These are phyloP conservation scores for Micractinium sp. DNA, from an alignment of 139 green algal species.

Conservation along the genomic window DNA sequence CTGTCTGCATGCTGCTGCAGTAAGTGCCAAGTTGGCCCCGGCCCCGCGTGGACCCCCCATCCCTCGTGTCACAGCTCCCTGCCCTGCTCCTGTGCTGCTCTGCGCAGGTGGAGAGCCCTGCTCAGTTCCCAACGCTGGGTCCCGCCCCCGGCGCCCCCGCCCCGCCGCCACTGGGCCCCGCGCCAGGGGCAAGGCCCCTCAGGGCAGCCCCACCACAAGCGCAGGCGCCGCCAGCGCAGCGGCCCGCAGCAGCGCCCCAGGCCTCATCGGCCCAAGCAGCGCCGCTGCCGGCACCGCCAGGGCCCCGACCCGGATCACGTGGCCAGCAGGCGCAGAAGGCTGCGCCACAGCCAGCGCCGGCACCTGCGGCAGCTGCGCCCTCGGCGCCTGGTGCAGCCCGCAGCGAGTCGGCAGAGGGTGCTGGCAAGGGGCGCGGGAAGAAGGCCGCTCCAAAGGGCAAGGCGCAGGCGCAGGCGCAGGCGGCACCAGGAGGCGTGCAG, in stretches of 20 bases:
- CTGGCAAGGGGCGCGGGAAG: not conserved
- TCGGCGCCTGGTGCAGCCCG: not conserved
- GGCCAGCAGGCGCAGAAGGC: not conserved
- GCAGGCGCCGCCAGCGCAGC: not conserved
- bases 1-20: too few relatives aligned
- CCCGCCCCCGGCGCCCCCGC: not conserved
- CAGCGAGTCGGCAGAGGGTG: not conserved
- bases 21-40: too few relatives aligned
- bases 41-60: too few relatives aligned
- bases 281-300: not conserved
- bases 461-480: not conserved
- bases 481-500: not conserved
- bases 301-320: not conserved
- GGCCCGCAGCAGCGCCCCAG: conserved; percentile 7
- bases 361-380: not conserved
- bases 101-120: not conserved
- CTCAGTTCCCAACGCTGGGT: not conserved
- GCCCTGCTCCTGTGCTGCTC: not conserved
- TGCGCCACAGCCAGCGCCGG: not conserved
- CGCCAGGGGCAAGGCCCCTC: not conserved
- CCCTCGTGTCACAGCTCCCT: not conserved
- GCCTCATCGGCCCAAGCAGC: too few relatives aligned
- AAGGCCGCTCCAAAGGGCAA: not conserved
- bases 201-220: not conserved
- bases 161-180: too few relatives aligned